Evolutionary conservation across 371 early-diverging fungal species (phyloP).

Genomic region (Synchytrium microbalum): DNA sequence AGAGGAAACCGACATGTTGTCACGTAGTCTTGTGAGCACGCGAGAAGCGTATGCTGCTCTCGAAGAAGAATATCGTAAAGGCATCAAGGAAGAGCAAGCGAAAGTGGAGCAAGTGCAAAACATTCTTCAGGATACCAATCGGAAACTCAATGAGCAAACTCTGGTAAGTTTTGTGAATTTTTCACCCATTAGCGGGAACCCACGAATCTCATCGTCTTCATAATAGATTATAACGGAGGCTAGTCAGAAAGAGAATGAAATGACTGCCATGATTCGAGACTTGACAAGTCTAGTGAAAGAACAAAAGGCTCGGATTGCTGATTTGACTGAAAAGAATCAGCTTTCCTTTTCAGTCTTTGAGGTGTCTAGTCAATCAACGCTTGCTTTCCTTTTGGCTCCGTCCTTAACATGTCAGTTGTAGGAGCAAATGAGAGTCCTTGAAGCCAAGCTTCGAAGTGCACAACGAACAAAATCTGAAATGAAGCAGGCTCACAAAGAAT

Average conservation of each 20-base stretch:
- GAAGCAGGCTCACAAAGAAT: slow-evolving; percentile 7
- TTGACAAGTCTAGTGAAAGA: slow-evolving; percentile 24
- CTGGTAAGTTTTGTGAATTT: slow-evolving; percentile 2
- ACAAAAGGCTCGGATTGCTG: slow-evolving; percentile 25
- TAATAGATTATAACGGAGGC: not conserved
- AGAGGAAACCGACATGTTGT: slow-evolving; percentile 8
- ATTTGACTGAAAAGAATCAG: slow-evolving; percentile 18
- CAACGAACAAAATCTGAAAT: slow-evolving; percentile 5
- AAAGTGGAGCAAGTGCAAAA: not conserved
- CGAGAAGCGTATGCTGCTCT: slow-evolving; percentile 19
- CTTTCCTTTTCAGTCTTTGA: slow-evolving; percentile 21
- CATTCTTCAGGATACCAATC: slow-evolving; percentile 1
- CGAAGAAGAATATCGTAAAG: slow-evolving; percentile 20
- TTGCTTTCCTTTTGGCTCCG: not conserved
- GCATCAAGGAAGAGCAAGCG: slow-evolving; percentile 11
- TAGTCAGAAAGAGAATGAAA: slow-evolving; percentile 19
- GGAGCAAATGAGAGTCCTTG: not conserved
- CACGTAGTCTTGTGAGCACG: slow-evolving; percentile 4
- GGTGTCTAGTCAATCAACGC: slow-evolving; percentile 12
- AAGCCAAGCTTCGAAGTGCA: not conserved
- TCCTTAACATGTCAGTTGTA: not conserved
- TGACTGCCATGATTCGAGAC: slow-evolving; percentile 19
- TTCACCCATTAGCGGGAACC: too few relatives aligned
- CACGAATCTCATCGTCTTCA: not conserved
- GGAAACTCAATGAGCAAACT: slow-evolving; percentile 1